A percentile compares a stretch with the other conserved stretches of the same genome.
phyloP scores from a whole-genome alignment of 2,329 filamentous ascomycete genomes.

The Rasamsonia emersonii region DNA sequence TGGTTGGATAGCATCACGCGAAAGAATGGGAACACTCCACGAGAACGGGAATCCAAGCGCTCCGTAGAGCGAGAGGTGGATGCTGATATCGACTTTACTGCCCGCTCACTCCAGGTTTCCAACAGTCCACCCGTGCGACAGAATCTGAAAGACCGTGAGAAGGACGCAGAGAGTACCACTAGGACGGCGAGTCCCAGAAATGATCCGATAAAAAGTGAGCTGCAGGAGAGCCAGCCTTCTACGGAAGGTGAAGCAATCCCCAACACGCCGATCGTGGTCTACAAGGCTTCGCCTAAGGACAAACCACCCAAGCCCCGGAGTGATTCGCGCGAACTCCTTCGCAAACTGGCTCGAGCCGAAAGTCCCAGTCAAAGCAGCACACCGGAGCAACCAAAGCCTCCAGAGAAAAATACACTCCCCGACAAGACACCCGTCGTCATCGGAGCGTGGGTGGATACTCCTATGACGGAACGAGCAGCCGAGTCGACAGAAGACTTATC shows the following conservation, averaged over 20 bases:
- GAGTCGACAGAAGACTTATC: slow-evolving; percentile 14
- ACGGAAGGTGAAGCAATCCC: slow-evolving; percentile 21
- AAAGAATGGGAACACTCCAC: slow-evolving; percentile 13
- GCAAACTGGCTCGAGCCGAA: slow-evolving; percentile 32
- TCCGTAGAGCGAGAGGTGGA: slow-evolving; percentile 14
- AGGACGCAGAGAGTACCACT: slow-evolving; percentile 3
- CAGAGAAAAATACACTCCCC: slow-evolving; percentile 24
- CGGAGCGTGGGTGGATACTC: slow-evolving; percentile 41
- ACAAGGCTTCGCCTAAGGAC: slow-evolving; percentile 22
- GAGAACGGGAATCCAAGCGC: slow-evolving; percentile 8
- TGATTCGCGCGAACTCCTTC: slow-evolving; percentile 35
- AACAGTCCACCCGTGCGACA: slow-evolving; percentile 23
- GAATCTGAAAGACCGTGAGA: neutral
- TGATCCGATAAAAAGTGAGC: slow-evolving; percentile 8
- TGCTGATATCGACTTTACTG: slow-evolving; percentile 19
- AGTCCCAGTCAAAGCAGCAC: slow-evolving; percentile 26
- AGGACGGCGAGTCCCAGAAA: slow-evolving; percentile 6
- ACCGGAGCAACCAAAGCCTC: slow-evolving; percentile 24
- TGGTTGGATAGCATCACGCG: slow-evolving; percentile 27
- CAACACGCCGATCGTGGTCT: slow-evolving; percentile 31
- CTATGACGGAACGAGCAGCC: slow-evolving; percentile 29
- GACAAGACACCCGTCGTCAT: slow-evolving; percentile 37
- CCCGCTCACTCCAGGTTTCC: slow-evolving; percentile 20
- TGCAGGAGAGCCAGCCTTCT: slow-evolving; percentile 8
- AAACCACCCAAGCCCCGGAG: slow-evolving; percentile 22